phyloP scores from a whole-genome alignment of 352 stramenopile genomes.

The Globisporangium splendens region DNA sequence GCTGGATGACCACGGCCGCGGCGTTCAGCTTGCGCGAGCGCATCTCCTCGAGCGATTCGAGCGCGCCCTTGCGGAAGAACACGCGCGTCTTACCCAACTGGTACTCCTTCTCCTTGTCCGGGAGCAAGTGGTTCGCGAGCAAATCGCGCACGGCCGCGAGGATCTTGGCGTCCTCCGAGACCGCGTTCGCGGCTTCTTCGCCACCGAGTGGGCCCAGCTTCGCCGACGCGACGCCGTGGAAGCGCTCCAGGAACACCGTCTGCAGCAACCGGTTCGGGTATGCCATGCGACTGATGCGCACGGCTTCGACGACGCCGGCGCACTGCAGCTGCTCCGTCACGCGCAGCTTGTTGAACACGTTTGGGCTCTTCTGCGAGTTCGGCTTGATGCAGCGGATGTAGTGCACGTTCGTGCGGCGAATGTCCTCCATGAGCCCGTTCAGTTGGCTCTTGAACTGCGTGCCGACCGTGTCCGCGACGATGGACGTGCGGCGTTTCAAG shows the following conservation, averaged over 20 bases:
- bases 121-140: slow-evolving; percentile 58
- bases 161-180: slow-evolving; percentile 39
- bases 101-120: slow-evolving; percentile 60
- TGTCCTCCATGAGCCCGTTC: slow-evolving; percentile 91
- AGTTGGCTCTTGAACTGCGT: slow-evolving; percentile 95
- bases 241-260: slow-evolving; percentile 81
- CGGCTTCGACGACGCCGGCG: slow-evolving; percentile 97
- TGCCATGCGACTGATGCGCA: slow-evolving; percentile 96
- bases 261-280: slow-evolving; percentile 97
- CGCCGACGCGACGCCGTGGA: slow-evolving; percentile 53
- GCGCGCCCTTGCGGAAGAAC: slow-evolving; percentile 91
- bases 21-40: slow-evolving; percentile 77
- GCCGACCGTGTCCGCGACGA: slow-evolving; percentile 74
- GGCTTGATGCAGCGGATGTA: slow-evolving; percentile 99
- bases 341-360: slow-evolving; percentile 86
- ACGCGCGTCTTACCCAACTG: slow-evolving; percentile 91
- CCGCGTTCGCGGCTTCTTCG: background rate
- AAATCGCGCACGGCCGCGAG: slow-evolving; percentile 41
- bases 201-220: slow-evolving; percentile 6
- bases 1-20: slow-evolving; percentile 77
- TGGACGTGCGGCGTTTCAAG: slow-evolving; percentile 75
- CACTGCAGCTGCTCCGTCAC: slow-evolving; percentile 97
- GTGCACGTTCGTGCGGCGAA: slow-evolving; percentile 95
- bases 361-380: slow-evolving; percentile 93
- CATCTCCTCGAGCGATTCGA: slow-evolving; percentile 89